Conservation (phyloP, 2,329 filamentous ascomycete genomes). For the Teratosphaeria pseudoeucalypti region DNA sequence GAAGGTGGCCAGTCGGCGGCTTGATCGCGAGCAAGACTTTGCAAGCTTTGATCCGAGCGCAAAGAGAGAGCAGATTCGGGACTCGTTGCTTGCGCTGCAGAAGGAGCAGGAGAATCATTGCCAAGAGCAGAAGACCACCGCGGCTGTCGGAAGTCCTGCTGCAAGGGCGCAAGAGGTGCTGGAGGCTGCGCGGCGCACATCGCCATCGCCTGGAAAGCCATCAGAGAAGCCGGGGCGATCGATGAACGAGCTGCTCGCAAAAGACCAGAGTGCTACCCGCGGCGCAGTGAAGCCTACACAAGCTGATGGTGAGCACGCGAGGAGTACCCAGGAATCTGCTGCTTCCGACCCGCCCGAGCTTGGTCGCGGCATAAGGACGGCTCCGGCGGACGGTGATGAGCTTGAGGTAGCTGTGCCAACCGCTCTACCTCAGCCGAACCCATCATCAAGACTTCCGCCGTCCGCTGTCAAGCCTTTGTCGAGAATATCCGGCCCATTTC, state of each 20-base stretch:
- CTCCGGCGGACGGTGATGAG: background rate
- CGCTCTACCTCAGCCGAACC: background rate
- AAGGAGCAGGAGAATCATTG: conserved; percentile 43
- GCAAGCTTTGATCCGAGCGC: conserved; percentile 42
- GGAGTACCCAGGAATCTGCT: background rate
- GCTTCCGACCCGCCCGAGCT: background rate
- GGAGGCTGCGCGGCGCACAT: background rate
- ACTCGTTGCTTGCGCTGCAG: conserved; percentile 55
- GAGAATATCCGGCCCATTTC: background rate
- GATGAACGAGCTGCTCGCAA: background rate
- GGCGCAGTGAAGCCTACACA: background rate
- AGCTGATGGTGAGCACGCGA: background rate
- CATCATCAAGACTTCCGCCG: background rate
- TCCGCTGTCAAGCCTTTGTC: background rate
- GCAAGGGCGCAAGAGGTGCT: background rate
- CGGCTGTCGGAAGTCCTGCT: background rate
- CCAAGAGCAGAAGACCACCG: conserved; percentile 24
- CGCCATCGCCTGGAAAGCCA: background rate
- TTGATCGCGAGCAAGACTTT: conserved; percentile 48
- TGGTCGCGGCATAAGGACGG: background rate
- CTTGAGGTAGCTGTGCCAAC: background rate
- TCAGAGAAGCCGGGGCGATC: background rate
- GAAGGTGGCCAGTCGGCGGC: conserved; percentile 55
- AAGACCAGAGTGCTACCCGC: background rate
- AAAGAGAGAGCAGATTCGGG: conserved; percentile 56